Conservation (phyloP, 495 filamentous ascomycete species). For the Xanthoparmelia taractica region DNA sequence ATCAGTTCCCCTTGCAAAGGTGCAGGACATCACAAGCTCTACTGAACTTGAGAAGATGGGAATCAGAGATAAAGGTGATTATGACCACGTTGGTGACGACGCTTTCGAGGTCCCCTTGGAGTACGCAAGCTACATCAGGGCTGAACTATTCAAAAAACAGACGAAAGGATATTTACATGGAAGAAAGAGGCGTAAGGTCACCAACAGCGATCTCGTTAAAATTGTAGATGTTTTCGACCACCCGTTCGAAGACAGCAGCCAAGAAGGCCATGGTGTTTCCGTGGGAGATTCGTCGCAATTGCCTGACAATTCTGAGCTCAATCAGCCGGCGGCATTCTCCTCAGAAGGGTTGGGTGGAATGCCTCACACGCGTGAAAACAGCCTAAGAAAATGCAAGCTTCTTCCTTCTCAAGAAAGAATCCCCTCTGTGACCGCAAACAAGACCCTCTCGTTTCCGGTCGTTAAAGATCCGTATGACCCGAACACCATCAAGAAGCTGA, state of each 20-base stretch:
- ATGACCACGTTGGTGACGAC: conserved; percentile 22
- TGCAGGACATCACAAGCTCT: conserved; percentile 16
- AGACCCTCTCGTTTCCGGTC: conserved; percentile 57
- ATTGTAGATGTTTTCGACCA: conserved; percentile 7
- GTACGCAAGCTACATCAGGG: conserved; percentile 21
- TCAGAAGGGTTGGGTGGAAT: not conserved
- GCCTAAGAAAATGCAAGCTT: not conserved
- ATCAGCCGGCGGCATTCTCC: not conserved
- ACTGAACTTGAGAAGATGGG: conserved; percentile 25
- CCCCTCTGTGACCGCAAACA: conserved; percentile 22
- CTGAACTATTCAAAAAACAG: conserved; percentile 17
- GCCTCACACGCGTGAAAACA: not conserved
- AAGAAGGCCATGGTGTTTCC: not conserved
- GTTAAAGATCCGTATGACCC: conserved; percentile 72
- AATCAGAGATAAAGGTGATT: conserved; percentile 21
- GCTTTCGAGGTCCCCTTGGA: conserved; percentile 29
- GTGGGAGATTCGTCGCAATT: not conserved
- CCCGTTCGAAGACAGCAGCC: conserved; percentile 9
- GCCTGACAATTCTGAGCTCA: not conserved
- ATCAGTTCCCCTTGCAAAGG: conserved; percentile 1
- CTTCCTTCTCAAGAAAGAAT: conserved; percentile 15
- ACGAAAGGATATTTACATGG: conserved; percentile 3
- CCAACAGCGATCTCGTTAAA: conserved; percentile 16
- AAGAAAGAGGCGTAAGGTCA: conserved; percentile 32
- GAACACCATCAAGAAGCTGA: conserved; percentile 56